Percentiles rank a stretch among this genome's conserved stretches.
Conservation (phyloP, 345 rosid genomes). For the Brassica nigra region DNA sequence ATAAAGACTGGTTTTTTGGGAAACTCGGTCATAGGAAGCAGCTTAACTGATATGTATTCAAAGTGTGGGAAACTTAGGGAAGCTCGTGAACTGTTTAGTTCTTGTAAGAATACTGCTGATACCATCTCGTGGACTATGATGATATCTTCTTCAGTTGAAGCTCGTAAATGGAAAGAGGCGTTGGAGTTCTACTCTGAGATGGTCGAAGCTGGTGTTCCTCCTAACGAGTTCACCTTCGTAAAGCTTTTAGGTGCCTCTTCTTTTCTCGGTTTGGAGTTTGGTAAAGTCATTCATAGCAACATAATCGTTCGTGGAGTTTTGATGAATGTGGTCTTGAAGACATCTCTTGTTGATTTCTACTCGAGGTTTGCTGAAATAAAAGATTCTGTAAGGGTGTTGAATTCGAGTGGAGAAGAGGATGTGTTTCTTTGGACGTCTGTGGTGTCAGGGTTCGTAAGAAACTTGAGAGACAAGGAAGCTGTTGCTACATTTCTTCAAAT, state of each 20-base stretch:
- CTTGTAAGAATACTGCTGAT: constrained; percentile 50
- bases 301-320: constrained; percentile 47
- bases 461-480: constrained; percentile 50
- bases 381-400: constrained; percentile 53
- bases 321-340: constrained; percentile 64
- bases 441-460: constrained; percentile 56
- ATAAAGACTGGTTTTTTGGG: constrained; percentile 59
- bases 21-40: constrained; percentile 46
- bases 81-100: constrained; percentile 47
- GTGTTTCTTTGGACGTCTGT: constrained; percentile 57
- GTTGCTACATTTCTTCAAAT: constrained; percentile 52
- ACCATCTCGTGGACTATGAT: constrained; percentile 66
- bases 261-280: constrained; percentile 49
- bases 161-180: constrained; percentile 52
- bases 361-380: constrained; percentile 51
- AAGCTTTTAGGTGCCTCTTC: constrained; percentile 56
- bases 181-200: constrained; percentile 51
- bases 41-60: constrained; percentile 64
- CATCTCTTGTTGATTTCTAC: constrained; percentile 63
- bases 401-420: constrained; percentile 49
- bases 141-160: constrained; percentile 59
- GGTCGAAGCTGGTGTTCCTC: constrained; percentile 54
- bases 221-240: constrained; percentile 64
- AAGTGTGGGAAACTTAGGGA: constrained; percentile 49
- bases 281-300: constrained; percentile 60